Evolutionary conservation across 345 rosid species (phyloP).

Genomic region (Anacardium occidentale): DNA sequence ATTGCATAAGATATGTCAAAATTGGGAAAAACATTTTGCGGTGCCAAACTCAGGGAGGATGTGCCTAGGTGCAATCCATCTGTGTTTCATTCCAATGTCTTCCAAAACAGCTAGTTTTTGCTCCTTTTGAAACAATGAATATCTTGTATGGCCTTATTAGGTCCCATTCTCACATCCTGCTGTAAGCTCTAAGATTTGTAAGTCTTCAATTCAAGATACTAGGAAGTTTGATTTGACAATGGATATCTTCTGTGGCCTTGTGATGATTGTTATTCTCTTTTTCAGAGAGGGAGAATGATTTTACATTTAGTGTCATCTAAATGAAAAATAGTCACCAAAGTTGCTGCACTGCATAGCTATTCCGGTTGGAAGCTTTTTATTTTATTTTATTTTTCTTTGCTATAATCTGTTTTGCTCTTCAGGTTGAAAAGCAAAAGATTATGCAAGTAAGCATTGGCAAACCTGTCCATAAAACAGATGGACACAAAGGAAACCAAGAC

Average conservation of each 20-base stretch:
- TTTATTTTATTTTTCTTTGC: neutral
- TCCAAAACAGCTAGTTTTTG: neutral
- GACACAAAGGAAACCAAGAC: constrained; percentile 31
- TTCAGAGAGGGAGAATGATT: neutral
- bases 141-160: neutral
- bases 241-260: neutral
- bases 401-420: constrained; percentile 22
- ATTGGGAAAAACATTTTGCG: constrained; percentile 10
- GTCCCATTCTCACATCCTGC: neutral
- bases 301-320: neutral
- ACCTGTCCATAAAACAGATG: constrained; percentile 38
- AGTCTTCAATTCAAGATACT: neutral
- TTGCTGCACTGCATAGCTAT: neutral
- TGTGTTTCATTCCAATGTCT: neutral
- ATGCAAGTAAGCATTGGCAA: constrained; percentile 60
- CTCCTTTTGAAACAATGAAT: neutral
- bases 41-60: constrained; percentile 4
- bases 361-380: neutral
- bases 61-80: neutral
- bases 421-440: constrained; percentile 90
- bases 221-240: neutral
- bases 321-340: neutral
- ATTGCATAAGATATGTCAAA: neutral
- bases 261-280: neutral
- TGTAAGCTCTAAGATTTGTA: neutral